phyloP scores from a whole-genome alignment of 345 rosid genomes.

The Combretum micranthum region DNA sequence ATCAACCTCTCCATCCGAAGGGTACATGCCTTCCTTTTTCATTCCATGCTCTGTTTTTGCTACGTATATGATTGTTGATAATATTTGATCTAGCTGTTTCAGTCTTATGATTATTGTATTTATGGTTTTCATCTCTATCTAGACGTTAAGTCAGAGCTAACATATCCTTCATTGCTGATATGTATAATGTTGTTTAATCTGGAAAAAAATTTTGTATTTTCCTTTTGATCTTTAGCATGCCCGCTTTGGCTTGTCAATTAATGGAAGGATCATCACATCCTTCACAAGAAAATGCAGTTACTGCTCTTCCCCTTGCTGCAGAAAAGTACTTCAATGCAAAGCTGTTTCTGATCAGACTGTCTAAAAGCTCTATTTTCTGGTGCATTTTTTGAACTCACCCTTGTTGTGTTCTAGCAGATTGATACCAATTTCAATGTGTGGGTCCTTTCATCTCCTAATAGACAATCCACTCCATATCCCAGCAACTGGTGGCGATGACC shows the following conservation, averaged over 20 bases:
- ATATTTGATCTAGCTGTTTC: too few species aligned
- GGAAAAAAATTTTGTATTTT: background rate
- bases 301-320: slow-evolving; percentile 63
- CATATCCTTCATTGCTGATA: too few species aligned
- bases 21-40: slow-evolving; percentile 4
- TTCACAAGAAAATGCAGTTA: slow-evolving; percentile 58
- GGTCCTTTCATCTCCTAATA: slow-evolving; percentile 52
- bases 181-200: too few species aligned
- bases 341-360: too few species aligned
- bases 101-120: background rate
- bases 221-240: slow-evolving; percentile 50
- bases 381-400: background rate
- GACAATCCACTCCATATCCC: slow-evolving; percentile 32
- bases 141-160: too few species aligned
- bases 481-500: slow-evolving; percentile 72
- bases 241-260: slow-evolving; percentile 79
- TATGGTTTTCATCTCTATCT: background rate
- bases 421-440: slow-evolving; percentile 71
- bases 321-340: slow-evolving; percentile 22
- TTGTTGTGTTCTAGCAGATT: slow-evolving; percentile 32
- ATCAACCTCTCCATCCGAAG: slow-evolving; percentile 51
- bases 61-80: too few species aligned
- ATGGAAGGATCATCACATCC: slow-evolving; percentile 61
- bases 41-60: too few species aligned
- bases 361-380: too few species aligned